These are phyloP conservation scores for Scheffersomyces lignosus DNA, from an alignment of 805 yeast species.

Conservation along the genomic window DNA sequence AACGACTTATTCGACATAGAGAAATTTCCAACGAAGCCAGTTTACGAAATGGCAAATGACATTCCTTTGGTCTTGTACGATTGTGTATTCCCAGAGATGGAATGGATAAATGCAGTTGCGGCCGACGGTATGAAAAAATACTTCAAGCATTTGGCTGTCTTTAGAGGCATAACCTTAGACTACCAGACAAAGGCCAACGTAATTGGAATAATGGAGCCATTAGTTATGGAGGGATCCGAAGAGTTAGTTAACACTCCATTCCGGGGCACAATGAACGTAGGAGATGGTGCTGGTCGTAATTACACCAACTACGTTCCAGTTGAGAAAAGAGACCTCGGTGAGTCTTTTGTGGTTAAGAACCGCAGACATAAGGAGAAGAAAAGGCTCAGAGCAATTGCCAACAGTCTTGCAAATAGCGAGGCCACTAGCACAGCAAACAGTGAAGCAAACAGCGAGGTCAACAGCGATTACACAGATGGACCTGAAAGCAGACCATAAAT, in stretches of 20 bases:
- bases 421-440: not conserved
- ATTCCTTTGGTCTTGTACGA: slow-evolving; percentile 84
- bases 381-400: slow-evolving; percentile 12
- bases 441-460: not conserved
- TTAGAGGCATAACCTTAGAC: slow-evolving; percentile 56
- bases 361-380: slow-evolving; percentile 53
- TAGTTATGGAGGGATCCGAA: slow-evolving; percentile 20
- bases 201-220: slow-evolving; percentile 47
- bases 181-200: slow-evolving; percentile 57
- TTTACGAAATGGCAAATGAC: slow-evolving; percentile 87
- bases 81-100: slow-evolving; percentile 70
- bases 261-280: slow-evolving; percentile 52
- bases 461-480: not conserved
- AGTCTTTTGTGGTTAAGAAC: slow-evolving; percentile 69
- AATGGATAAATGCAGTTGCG: slow-evolving; percentile 54
- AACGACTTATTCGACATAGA: slow-evolving; percentile 57
- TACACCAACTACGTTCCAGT: slow-evolving; percentile 58
- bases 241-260: slow-evolving; percentile 11
- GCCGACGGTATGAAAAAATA: slow-evolving; percentile 30
- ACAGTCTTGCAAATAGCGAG: not conserved
- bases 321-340: slow-evolving; percentile 54
- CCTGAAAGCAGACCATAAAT: no score
- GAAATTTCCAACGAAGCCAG: slow-evolving; percentile 65
- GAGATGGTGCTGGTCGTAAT: slow-evolving; percentile 78
- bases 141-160: slow-evolving; percentile 40